Evolutionary conservation across 2,329 filamentous ascomycete species (phyloP).

Genomic region (Cryphonectria radicalis): DNA sequence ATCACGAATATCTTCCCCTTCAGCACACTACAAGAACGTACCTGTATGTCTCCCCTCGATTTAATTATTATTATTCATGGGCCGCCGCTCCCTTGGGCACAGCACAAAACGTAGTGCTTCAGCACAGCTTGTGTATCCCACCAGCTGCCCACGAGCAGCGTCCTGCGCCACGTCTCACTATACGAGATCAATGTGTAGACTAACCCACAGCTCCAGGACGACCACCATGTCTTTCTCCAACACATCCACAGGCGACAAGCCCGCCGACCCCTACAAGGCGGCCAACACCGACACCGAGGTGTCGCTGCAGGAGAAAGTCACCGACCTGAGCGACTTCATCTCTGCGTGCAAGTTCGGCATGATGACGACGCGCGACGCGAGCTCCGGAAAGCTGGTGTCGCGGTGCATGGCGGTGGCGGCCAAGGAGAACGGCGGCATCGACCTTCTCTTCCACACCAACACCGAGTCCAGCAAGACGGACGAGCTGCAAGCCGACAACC

Average conservation of each 20-base stretch:
- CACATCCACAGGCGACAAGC: slow-evolving; percentile 63
- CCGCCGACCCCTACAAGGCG: slow-evolving; percentile 76
- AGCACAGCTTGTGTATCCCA: neutral
- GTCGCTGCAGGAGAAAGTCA: slow-evolving; percentile 73
- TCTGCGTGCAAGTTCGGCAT: slow-evolving; percentile 80
- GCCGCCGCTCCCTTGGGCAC: neutral
- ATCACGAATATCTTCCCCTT: neutral
- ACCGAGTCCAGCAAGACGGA: slow-evolving; percentile 87
- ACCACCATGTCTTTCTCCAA: slow-evolving; percentile 53
- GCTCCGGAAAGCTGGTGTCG: slow-evolving; percentile 71
- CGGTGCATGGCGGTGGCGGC: slow-evolving; percentile 85
- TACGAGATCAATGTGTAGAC: slow-evolving; percentile 3
- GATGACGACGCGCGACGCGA: slow-evolving; percentile 77
- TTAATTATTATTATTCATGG: neutral
- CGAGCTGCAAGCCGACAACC: slow-evolving; percentile 72
- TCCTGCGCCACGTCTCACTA: neutral
- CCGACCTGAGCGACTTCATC: slow-evolving; percentile 74
- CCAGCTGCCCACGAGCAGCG: neutral
- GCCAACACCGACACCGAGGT: slow-evolving; percentile 69
- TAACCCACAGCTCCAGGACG: slow-evolving; percentile 17
- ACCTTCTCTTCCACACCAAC: slow-evolving; percentile 90
- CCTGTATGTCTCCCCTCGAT: slow-evolving; percentile 24
- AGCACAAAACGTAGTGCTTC: neutral
- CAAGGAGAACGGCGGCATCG: slow-evolving; percentile 76
- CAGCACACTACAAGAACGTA: neutral